Conservation (phyloP, 1,284 basidiomycete species). For the Sanghuangporus baumii region DNA sequence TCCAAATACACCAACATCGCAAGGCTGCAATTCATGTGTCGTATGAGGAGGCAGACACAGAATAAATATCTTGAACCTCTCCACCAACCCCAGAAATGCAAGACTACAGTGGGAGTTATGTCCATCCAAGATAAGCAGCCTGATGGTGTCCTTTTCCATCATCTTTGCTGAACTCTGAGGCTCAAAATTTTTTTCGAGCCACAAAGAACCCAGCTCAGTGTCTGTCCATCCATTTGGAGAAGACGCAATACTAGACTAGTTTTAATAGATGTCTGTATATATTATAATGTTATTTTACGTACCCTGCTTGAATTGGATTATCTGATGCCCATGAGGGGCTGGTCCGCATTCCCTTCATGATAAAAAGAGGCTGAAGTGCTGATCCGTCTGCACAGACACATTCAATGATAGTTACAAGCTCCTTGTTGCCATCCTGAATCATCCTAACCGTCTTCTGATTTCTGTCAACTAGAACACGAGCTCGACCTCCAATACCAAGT, state of each 20-base stretch:
- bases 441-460: not conserved
- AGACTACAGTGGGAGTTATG: conserved; percentile 30
- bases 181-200: conserved; percentile 31
- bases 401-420: conserved; percentile 20
- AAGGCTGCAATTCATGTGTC: conserved; percentile 34
- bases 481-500: conserved; percentile 9
- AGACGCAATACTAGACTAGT: conserved; percentile 18
- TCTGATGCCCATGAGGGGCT: not conserved
- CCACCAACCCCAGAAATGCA: conserved; percentile 23
- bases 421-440: conserved; percentile 14
- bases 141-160: not conserved
- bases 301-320: not conserved
- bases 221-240: conserved; percentile 39
- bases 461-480: conserved; percentile 1
- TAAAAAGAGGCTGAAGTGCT: conserved; percentile 7
- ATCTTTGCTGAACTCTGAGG: conserved; percentile 18
- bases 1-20: conserved; percentile 34
- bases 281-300: not conserved
- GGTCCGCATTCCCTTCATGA: conserved; percentile 15
- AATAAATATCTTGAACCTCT: conserved; percentile 27
- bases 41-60: conserved; percentile 34
- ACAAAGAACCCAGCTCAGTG: conserved; percentile 28
- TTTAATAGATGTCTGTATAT: not conserved
- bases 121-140: conserved; percentile 26
- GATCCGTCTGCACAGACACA: conserved; percentile 19